Base-by-base conservation (phyloP, 495 filamentous ascomycete species). In the Cercophora samala region DNA sequence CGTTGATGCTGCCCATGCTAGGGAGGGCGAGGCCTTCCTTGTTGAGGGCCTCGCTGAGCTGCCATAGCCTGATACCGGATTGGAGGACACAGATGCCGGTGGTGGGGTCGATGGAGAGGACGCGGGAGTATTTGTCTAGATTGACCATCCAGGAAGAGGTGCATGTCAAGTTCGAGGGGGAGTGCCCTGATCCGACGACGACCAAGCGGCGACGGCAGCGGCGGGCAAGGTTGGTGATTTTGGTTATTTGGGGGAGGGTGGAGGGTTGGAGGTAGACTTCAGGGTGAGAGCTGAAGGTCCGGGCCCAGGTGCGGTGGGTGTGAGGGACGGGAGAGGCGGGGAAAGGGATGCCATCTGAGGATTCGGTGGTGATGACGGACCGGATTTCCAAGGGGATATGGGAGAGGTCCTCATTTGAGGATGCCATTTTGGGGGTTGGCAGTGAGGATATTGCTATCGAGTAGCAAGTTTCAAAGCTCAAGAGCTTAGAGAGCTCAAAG, bases 71-170 rank as follows among this genome's bases (percentile, higher is more conserved):
- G 65, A 98, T 97, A 0, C 95, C 95, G 3, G 89, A 89, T 79
- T 97, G 84, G 69, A 97, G 86, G 23, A 87, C 86, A n/a, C 95
- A 84, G 26, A 88, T 74, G 42, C 87, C 81, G 15, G 82, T 89
- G 21, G 84, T 80, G 42, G 74, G 76, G 66, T 94, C 87, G 58
- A 96, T 80, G 15, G 86, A 79, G 56, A 96, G 70, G 51, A 97
- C 85, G 32, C 83, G 81, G 76, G 86, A 87, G 82, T 90, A 93
- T 69, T 87, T 79, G 80, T 98, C 94, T 17, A 99, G 88, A 72
- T 97, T 98, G 68, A 98, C 83, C 72, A 97, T 88, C 95, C 95
- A 99, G 18, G 89, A 89, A 0, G 92, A 95, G 24, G 94, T 97
- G 79, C 93, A 97, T 24, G 95, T 98, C 54, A 99, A 77, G 70